phyloP scores from a whole-genome alignment of 2,329 filamentous ascomycete species.

The Penicillium sumatraense region DNA sequence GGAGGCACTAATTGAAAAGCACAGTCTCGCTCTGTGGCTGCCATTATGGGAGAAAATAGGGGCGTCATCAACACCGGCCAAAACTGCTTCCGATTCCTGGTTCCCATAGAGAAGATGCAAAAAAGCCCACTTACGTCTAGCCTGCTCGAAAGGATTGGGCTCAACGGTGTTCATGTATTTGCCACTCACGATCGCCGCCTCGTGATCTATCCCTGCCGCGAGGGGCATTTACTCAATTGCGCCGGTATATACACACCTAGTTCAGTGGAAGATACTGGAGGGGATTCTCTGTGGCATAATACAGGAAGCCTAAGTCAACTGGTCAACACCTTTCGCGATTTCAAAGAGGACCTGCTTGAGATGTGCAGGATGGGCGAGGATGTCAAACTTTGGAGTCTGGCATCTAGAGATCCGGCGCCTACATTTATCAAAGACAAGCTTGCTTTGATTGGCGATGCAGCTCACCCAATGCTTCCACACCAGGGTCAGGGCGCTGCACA shows the following conservation, averaged over 20 bases:
- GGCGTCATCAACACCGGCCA: constrained; percentile 31
- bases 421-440: constrained; percentile 21
- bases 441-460: constrained; percentile 26
- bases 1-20: not conserved
- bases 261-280: not conserved
- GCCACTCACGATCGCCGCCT: constrained; percentile 22
- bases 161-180: constrained; percentile 20
- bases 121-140: constrained; percentile 34
- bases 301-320: constrained; percentile 2
- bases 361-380: constrained; percentile 22
- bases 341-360: constrained; percentile 14
- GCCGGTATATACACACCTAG: constrained; percentile 13
- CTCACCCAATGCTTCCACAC: constrained; percentile 30
- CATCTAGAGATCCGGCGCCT: constrained; percentile 12
- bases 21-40: constrained; percentile 30
- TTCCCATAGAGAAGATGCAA: constrained; percentile 35
- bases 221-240: constrained; percentile 17
- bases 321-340: constrained; percentile 6
- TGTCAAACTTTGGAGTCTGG: constrained; percentile 26
- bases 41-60: constrained; percentile 10
- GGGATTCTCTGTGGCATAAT: constrained; percentile 11
- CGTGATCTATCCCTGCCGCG: constrained; percentile 32
- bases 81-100: constrained; percentile 43
- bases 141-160: constrained; percentile 29
- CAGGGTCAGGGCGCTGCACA: constrained; percentile 47